phyloP scores from a whole-genome alignment of 176 grass and related monocot genomes.

The Oryza punctata region DNA sequence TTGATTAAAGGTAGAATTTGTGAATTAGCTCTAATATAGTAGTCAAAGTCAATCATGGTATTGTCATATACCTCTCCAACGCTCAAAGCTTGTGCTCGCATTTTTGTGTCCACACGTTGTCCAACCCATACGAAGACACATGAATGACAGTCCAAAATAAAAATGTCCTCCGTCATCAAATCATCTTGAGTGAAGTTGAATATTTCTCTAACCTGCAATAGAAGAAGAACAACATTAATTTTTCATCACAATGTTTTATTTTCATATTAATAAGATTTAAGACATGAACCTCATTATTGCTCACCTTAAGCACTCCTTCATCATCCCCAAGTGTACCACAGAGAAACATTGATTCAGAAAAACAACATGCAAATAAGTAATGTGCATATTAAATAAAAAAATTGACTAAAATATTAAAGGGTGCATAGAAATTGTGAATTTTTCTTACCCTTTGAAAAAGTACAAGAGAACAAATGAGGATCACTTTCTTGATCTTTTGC shows the following conservation, averaged over 20 bases:
- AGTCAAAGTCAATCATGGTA: conserved; percentile 20
- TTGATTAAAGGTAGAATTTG: background rate
- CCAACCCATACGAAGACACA: conserved; percentile 88
- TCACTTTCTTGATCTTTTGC: conserved; percentile 83
- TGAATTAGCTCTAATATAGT: conserved; percentile 14
- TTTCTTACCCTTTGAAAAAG: conserved; percentile 76
- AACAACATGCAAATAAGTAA: conserved; percentile 39
- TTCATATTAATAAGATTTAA: conserved; percentile 24
- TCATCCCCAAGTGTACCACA: conserved; percentile 39
- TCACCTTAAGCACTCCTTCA: conserved; percentile 91
- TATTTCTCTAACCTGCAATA: conserved; percentile 90
- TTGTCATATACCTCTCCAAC: conserved; percentile 74
- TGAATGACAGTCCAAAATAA: conserved; percentile 89
- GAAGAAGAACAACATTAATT: conserved; percentile 36
- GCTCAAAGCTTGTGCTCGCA: conserved; percentile 74
- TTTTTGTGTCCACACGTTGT: conserved; percentile 76
- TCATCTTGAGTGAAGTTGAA: conserved; percentile 98
- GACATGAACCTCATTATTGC: conserved; percentile 24
- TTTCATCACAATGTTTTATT: conserved; percentile 1
- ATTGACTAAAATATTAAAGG: conserved; percentile 8
- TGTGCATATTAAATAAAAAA: conserved; percentile 33
- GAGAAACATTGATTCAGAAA: conserved; percentile 38
- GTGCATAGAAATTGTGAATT: conserved; percentile 14
- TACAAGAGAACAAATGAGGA: conserved; percentile 85
- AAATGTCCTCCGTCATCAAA: conserved; percentile 96